phyloP scores from a whole-genome alignment of 495 filamentous ascomycete genomes.

The Lophium mytilinum region DNA sequence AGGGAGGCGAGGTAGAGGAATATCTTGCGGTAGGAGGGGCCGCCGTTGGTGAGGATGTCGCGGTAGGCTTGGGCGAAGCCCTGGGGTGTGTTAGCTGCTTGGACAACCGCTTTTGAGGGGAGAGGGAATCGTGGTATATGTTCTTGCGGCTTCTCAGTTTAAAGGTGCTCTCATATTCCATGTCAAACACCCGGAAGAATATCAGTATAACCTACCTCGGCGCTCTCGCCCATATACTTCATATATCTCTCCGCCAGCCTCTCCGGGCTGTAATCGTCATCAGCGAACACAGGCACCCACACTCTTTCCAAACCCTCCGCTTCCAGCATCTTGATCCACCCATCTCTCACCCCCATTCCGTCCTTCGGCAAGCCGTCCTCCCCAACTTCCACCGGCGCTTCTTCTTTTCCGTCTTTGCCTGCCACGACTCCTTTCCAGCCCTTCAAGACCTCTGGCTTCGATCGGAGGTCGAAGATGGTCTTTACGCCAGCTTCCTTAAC shows the following conservation, averaged over 20 bases:
- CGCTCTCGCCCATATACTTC: constrained; percentile 28
- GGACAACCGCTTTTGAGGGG: too few species aligned
- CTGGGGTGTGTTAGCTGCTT: not conserved
- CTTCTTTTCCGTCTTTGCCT: not conserved
- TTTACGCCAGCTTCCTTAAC: constrained; percentile 18
- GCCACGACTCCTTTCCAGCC: constrained; percentile 1
- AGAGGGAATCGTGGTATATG: too few species aligned
- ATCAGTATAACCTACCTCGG: constrained; percentile 15
- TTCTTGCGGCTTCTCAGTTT: not conserved
- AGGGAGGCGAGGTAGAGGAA: constrained; percentile 25
- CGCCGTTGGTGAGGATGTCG: constrained; percentile 30
- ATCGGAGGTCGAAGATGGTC: constrained; percentile 31
- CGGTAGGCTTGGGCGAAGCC: constrained; percentile 34
- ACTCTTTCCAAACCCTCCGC: constrained; percentile 17
- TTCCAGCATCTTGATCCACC: constrained; percentile 16
- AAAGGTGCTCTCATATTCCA: not conserved
- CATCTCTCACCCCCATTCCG: constrained; percentile 15
- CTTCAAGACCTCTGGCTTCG: constrained; percentile 22
- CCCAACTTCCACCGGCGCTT: not conserved
- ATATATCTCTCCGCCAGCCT: constrained; percentile 33
- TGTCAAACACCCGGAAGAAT: not conserved
- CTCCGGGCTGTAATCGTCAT: constrained; percentile 35
- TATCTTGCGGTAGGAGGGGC: constrained; percentile 24
- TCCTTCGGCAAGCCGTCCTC: constrained; percentile 11
- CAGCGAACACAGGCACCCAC: constrained; percentile 34